Percentiles rank a stretch among this genome's conserved stretches.
These are phyloP conservation scores for Saccharum officinarum DNA, from an alignment of 176 grass and related monocot species.

Conservation along the genomic window DNA sequence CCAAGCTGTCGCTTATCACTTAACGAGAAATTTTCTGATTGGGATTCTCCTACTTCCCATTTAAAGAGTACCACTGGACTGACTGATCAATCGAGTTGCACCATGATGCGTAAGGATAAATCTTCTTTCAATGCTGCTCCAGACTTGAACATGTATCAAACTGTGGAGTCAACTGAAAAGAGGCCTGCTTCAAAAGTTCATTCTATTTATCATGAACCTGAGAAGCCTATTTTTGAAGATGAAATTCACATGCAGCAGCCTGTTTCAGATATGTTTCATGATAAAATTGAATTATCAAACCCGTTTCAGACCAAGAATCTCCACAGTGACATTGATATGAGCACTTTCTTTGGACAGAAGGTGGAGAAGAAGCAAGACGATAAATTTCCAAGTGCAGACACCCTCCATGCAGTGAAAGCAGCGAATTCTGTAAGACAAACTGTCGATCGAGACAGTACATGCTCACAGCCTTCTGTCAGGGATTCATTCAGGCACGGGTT, in stretches of 20 bases:
- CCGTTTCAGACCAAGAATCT: slow-evolving; percentile 15
- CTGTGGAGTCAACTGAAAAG: slow-evolving; percentile 41
- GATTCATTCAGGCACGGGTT: slow-evolving; percentile 41
- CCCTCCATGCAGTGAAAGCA: slow-evolving; percentile 26
- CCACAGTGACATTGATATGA: slow-evolving; percentile 36
- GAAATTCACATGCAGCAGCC: slow-evolving; percentile 37
- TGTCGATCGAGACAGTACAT: slow-evolving; percentile 1
- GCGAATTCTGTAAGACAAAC: slow-evolving; percentile 29
- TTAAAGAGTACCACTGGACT: slow-evolving; percentile 20
- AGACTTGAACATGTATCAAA: slow-evolving; percentile 30
- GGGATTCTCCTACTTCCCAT: slow-evolving; percentile 38
- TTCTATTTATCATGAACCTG: slow-evolving; percentile 36
- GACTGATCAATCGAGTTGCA: slow-evolving; percentile 28
- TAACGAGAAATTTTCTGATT: slow-evolving; percentile 44
- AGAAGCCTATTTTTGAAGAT: slow-evolving; percentile 28
- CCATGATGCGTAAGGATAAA: slow-evolving; percentile 19
- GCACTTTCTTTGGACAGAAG: slow-evolving; percentile 36
- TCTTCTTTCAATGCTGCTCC: slow-evolving; percentile 32
- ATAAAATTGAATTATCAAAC: slow-evolving; percentile 32
- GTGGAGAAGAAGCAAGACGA: slow-evolving; percentile 41
- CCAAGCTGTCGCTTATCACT: slow-evolving; percentile 49
- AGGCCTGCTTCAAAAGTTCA: slow-evolving; percentile 29
- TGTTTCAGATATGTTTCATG: slow-evolving; percentile 40
- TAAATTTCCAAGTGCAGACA: slow-evolving; percentile 23
- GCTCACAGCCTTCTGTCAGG: slow-evolving; percentile 35